phyloP scores from a whole-genome alignment of 2,329 filamentous ascomycete species.

The Pestalotiopsis sp. region DNA sequence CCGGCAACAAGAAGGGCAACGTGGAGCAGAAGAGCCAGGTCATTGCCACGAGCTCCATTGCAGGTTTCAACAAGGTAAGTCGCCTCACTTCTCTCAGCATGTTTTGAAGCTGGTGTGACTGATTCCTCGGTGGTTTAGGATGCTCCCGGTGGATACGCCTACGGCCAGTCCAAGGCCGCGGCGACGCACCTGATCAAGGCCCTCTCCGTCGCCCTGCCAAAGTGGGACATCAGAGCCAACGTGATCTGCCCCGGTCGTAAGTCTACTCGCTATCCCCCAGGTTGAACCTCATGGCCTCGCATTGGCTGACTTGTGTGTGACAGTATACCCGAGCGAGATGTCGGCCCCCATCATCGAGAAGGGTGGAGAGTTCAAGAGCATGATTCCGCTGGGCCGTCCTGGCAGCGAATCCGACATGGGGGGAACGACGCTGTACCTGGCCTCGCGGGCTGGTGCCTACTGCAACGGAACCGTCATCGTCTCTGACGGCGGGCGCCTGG shows the following conservation, averaged over 20 bases:
- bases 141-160: conserved; percentile 72
- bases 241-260: conserved; percentile 51
- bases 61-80: conserved; percentile 70
- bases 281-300: neutral
- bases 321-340: conserved; percentile 66
- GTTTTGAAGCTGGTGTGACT: neutral
- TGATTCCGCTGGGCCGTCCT: conserved; percentile 60
- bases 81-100: neutral
- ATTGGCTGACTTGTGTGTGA: neutral
- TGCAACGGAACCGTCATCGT: conserved; percentile 66
- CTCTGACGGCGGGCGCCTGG: conserved; percentile 65
- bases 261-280: conserved; percentile 22
- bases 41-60: conserved; percentile 77
- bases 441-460: conserved; percentile 66
- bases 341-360: conserved; percentile 49
- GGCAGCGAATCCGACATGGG: conserved; percentile 67
- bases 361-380: conserved; percentile 40
- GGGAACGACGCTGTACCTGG: conserved; percentile 67
- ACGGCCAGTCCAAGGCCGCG: conserved; percentile 77
- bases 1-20: conserved; percentile 64
- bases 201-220: conserved; percentile 66
- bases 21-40: conserved; percentile 58
- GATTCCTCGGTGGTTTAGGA: neutral
- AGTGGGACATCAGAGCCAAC: conserved; percentile 60
- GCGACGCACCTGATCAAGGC: conserved; percentile 74